Evolutionary conservation across 2,329 filamentous ascomycete genomes (phyloP), one percentile per base, ranked within the genome.

Genomic region (Diaporthe sp.): DNA sequence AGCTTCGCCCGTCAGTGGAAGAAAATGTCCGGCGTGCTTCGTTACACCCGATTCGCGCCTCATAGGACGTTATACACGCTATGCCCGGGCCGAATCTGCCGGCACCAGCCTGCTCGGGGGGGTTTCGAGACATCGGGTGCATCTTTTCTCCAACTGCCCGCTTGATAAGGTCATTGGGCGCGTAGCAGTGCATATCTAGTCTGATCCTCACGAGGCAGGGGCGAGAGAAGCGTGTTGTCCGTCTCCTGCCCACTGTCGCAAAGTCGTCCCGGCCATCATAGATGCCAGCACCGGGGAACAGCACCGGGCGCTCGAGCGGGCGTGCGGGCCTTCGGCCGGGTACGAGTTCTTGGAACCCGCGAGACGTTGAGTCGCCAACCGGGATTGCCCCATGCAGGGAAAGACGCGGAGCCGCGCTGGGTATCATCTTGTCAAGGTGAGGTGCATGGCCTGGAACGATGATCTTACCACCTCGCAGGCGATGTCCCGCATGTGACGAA

Each of bases 361-460:
- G 47, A 68, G 45, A 40, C 15, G 28, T 28, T 17, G 33, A 19
- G 33, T 17, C 47, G 47, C 45, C 22, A 25, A 68, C 64, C 64
- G 64, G 47, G 64, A 68, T 68, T 54, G 64, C 45, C 64, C 64
- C 64, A 47, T 54, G n/a, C n/a, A 38, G 47, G 47, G 25, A 52
- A 40, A 17, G n/a, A 30, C 35, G 47, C 33, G 64, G 64, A 40
- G 64, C 64, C 45, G 45, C 22, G 47, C 47, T 52, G 64, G 33
- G 64, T 54, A 66, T 66, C 60, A 47, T 47, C 40, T 64, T 22
- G 42, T 17, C 42, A 15, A 38, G 40, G 60, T 17, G n/a, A n/a
- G n/a, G n/a, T 64, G 60, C 60, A 64, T 47, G 60, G 40, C 40
- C 17, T 64, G 60, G 60, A 47, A 47, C 40, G 60, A 47, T 42